Evolutionary conservation across 2,329 filamentous ascomycete genomes (phyloP).

Genomic region (Colletotrichum neosansevieriae): DNA sequence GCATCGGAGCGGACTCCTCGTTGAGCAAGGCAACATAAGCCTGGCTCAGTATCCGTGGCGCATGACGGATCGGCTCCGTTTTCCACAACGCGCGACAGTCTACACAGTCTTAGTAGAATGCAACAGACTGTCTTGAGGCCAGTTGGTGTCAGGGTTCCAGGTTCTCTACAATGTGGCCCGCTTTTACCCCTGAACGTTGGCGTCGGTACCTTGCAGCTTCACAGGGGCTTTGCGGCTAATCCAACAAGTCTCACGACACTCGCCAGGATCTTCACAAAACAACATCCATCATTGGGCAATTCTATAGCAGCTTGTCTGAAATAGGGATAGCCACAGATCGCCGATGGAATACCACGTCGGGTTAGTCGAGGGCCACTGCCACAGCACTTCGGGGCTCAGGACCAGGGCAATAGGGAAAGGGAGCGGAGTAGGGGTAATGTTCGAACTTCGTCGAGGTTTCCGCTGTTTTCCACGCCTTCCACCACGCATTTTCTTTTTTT

Average conservation of each 20-base stretch:
- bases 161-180: conserved; percentile 39
- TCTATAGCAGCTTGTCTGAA: conserved; percentile 27
- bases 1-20: conserved; percentile 10
- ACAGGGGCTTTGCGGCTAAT: conserved; percentile 26
- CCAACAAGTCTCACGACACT: conserved; percentile 16
- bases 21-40: conserved; percentile 2
- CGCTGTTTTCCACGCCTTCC: conserved; percentile 23
- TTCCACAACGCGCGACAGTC: conserved; percentile 12
- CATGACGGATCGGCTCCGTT: conserved; percentile 38
- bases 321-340: conserved; percentile 42
- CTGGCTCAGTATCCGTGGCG: conserved; percentile 18
- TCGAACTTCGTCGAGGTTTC: conserved; percentile 17
- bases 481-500: too few relatives aligned
- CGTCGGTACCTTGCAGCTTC: conserved; percentile 36
- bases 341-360: conserved; percentile 38
- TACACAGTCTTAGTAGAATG: conserved; percentile 29
- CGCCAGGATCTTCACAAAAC: conserved; percentile 10
- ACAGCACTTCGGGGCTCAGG: conserved; percentile 17
- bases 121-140: conserved; percentile 16
- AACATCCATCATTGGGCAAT: conserved; percentile 40
- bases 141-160: conserved; percentile 27
- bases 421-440: conserved; percentile 10
- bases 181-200: conserved; percentile 45
- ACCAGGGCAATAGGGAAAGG: neutral
- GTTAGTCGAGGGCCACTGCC: conserved; percentile 32